Conservation (phyloP, 208 protist genomes). For the Acanthamoeba triangularis region DNA sequence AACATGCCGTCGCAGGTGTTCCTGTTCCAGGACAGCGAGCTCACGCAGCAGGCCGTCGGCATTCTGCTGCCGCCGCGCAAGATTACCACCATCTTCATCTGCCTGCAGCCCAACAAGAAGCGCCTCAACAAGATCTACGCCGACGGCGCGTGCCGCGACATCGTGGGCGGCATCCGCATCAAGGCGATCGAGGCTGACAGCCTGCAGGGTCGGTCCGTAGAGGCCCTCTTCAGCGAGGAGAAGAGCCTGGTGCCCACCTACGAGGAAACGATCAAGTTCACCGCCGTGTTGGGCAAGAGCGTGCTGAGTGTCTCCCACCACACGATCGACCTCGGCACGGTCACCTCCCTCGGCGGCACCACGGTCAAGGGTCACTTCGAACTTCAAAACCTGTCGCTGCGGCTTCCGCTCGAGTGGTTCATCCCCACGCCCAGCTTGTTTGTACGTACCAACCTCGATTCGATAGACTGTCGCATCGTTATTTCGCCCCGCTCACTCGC, state of each 20-base stretch:
- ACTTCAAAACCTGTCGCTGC: constrained; percentile 1
- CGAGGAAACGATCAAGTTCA: constrained; percentile 85
- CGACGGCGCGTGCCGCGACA: constrained; percentile 83
- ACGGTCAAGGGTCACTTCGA: constrained; percentile 61
- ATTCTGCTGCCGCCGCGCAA: constrained; percentile 74
- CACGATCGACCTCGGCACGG: constrained; percentile 80
- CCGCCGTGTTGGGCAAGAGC: constrained; percentile 80
- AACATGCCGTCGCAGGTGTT: constrained; percentile 83
- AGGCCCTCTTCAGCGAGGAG: constrained; percentile 3
- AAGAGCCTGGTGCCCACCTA: constrained; percentile 65
- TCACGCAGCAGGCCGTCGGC: constrained; percentile 69
- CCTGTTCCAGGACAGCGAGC: constrained; percentile 82
- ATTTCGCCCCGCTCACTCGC: too few species aligned
- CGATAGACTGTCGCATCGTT: too few species aligned
- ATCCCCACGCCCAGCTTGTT: constrained; percentile 42
- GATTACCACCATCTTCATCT: constrained; percentile 80
- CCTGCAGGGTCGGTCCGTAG: neutral
- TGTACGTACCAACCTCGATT: neutral
- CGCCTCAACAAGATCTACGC: constrained; percentile 80
- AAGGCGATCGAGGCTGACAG: constrained; percentile 75
- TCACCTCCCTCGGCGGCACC: constrained; percentile 70
- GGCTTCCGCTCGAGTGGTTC: constrained; percentile 68
- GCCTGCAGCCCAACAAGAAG: constrained; percentile 81
- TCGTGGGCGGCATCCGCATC: constrained; percentile 84
- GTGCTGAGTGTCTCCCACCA: constrained; percentile 77